Evolutionary conservation across 139 green algal species (phyloP), one percentile per base, ranked within the genome.

Genomic region (Tetradesmus obliquus): DNA sequence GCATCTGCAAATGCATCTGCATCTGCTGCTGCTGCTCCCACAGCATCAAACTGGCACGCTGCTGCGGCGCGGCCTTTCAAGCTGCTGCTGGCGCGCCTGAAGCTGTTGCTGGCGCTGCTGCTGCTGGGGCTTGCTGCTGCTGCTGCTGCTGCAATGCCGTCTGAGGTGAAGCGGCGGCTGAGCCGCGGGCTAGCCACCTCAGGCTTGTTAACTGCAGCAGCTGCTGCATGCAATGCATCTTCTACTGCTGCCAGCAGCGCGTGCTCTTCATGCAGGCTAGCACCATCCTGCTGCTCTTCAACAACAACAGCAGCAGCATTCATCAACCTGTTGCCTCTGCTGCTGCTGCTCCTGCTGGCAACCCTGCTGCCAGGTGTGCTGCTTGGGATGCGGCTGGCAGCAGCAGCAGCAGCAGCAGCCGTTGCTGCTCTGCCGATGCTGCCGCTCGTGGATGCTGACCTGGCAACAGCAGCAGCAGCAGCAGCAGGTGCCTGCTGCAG

Each of bases 121-220:
- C 69, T 22, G 51, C 71, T 71, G 86, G 53, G 72, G 69, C 66
- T 53, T 32, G 62, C n/a, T 62, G 10, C 84, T 57, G 58, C 84
- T 62, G 62, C 32, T 45, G 69, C 32, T 15, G 69, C 84, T 45
- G 24, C 60, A 81, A 62, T 24, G 5, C 20, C 19, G 2, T 60
- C 66, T 76, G 66, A 24, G 6, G 66, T 24, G 17, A 76, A 76
- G 66, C 66, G 66, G 3, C 66, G 20, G 4, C 51, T 69, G 8
- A 55, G 13, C 24, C 84, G 32, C 5, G 84, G 58, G n/a, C 84
- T 88, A 60, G 24, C 51, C 3, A 57, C 58, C 15, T 84, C 79
- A 60, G 45, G 79, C 20, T 90, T 90, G 69, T 69, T 84, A 5
- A 90, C 86, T 71, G 86, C 86, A 53, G 86, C 86, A 32, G 86